Conservation (phyloP, 2,329 filamentous ascomycete species). For the Gremmenia infestans region DNA sequence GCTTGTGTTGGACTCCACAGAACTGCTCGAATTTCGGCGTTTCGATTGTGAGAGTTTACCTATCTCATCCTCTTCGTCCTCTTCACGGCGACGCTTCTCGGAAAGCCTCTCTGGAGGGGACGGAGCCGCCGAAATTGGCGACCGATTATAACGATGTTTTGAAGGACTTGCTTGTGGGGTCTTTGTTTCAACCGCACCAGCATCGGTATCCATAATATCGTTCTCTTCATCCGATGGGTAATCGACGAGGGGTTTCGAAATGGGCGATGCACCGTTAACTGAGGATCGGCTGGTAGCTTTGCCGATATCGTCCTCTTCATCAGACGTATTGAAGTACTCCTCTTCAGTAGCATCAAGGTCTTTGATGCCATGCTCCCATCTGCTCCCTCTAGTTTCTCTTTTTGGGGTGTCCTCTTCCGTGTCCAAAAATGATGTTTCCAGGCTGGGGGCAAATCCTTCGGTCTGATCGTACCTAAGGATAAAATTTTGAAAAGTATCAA, state of each 20-base stretch:
- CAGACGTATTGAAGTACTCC: conserved; percentile 87
- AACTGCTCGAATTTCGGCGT: conserved; percentile 50
- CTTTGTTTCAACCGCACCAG: conserved; percentile 17
- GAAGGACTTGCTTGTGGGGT: conserved; percentile 19
- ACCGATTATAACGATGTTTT: conserved; percentile 19
- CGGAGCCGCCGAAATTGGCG: conserved; percentile 29
- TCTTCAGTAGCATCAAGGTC: conserved; percentile 84
- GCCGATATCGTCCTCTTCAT: conserved; percentile 72
- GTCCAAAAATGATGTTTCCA: conserved; percentile 67
- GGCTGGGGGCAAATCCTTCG: conserved; percentile 58
- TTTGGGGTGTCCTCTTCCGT: conserved; percentile 54
- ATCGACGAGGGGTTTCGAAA: conserved; percentile 74
- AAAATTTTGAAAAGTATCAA: conserved; percentile 77
- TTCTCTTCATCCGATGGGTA: conserved; percentile 91
- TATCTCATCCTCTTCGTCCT: conserved; percentile 91
- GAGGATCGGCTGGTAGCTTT: conserved; percentile 33
- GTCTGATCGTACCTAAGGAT: conserved; percentile 75
- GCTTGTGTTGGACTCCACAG: conserved; percentile 23
- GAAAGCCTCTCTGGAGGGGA: conserved; percentile 70
- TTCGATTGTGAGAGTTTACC: conserved; percentile 67
- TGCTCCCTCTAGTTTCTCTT: conserved; percentile 48
- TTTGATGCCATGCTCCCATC: conserved; percentile 64
- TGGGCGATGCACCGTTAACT: conserved; percentile 59
- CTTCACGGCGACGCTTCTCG: conserved; percentile 86
- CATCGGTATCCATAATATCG: conserved; percentile 53